Conservation (phyloP, 495 filamentous ascomycete genomes). For the Lasiosphaeria ovina region DNA sequence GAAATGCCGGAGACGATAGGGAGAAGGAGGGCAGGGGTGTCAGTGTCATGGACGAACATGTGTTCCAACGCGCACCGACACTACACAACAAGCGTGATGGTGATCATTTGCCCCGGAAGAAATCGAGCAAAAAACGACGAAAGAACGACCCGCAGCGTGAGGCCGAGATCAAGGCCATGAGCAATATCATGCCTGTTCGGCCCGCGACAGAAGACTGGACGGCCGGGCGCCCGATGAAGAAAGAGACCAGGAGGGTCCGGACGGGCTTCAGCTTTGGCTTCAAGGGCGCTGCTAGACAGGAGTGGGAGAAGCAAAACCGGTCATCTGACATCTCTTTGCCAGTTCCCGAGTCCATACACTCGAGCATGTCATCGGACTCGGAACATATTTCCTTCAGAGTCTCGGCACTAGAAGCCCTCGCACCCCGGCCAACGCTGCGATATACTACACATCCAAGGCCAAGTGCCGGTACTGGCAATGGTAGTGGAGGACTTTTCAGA, state of each 20-base stretch:
- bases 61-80: slow-evolving; percentile 60
- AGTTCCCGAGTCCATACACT: slow-evolving; percentile 67
- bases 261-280: slow-evolving; percentile 41
- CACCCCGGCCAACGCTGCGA: slow-evolving; percentile 75
- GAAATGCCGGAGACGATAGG: not conserved
- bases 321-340: slow-evolving; percentile 75
- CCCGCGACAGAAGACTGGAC: slow-evolving; percentile 52
- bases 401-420: slow-evolving; percentile 67
- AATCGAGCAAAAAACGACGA: slow-evolving; percentile 72
- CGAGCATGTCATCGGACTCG: slow-evolving; percentile 66
- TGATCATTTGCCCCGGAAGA: slow-evolving; percentile 60
- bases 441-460: slow-evolving; percentile 64
- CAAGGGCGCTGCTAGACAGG: slow-evolving; percentile 25
- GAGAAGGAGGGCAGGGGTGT: slow-evolving; percentile 21
- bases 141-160: slow-evolving; percentile 72
- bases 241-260: slow-evolving; percentile 63
- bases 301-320: slow-evolving; percentile 58
- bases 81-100: slow-evolving; percentile 60
- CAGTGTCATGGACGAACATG: slow-evolving; percentile 33
- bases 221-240: slow-evolving; percentile 51
- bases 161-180: slow-evolving; percentile 84
- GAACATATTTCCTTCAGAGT: slow-evolving; percentile 74
- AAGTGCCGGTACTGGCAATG: slow-evolving; percentile 21
- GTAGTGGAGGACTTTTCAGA: slow-evolving; percentile 24
- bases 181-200: slow-evolving; percentile 63